Base-by-base conservation (phyloP, 345 rosid genomes). In the Salix arbutifolia region DNA sequence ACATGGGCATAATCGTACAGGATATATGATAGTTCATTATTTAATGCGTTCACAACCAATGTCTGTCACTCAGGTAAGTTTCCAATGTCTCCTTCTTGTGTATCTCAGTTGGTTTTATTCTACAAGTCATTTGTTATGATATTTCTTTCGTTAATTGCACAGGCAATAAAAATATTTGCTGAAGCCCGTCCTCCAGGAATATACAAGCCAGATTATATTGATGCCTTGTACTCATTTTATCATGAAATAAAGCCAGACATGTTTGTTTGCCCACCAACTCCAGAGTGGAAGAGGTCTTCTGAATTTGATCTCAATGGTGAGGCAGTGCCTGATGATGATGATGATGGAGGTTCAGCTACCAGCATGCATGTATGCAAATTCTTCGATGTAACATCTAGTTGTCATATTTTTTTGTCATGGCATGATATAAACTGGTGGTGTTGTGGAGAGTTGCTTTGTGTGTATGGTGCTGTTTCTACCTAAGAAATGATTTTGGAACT, bases 101-200 rank as follows among this genome's bases (percentile, higher is more conserved):
- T 74, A 71, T 58, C 31, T 72, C 12, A 73, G 68, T 60, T 69
- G 44, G 75, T 44, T 62, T 75, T 46, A 5, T n/a, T 67, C 30
- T 38, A n/a, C 38, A 17, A 37, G 23, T 14, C 21, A 56, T 64
- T 8, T 69, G 11, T 50, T 65, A 21, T 78, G 23, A 28, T 17
- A 65, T 38, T 38, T 75, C 60, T 64, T 82, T 84, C 37, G 66
- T 64, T 74, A 68, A 23, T 76, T 58, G 38, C 72, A 74, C 87
- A 94, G 99, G 99, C 99, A 71, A 79, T 96, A 74, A 88, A 91
- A 76, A 78, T 73, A 31, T 96, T 96, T 88, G 71, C 97, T 6
- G 93, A 89, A 23, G 96, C 95, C 72, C 99, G 98, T 2, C 97
- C 98, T 72, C 99, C 99, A 30, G 99, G 99, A 77, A 96, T 96